Evolutionary conservation across 192 early-diverging fungal genomes (phyloP).

Genomic region (Spinellus fusiger): DNA sequence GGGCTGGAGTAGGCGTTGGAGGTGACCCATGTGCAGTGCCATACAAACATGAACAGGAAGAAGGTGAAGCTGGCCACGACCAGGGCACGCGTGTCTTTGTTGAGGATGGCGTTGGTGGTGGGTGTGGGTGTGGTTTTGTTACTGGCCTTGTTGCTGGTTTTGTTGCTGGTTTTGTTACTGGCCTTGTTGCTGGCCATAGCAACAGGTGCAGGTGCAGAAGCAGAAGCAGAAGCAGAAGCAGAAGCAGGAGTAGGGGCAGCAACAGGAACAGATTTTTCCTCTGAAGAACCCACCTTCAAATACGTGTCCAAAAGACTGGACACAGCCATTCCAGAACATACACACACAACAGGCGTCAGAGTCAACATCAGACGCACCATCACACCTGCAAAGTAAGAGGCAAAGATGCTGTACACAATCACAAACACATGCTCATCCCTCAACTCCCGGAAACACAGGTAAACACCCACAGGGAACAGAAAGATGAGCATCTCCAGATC

Average conservation of each 20-base stretch:
- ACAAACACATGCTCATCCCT: slow-evolving; percentile 97
- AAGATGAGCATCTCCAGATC: slow-evolving; percentile 96
- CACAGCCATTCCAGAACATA: slow-evolving; percentile 85
- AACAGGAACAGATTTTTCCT: not conserved
- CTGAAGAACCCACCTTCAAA: slow-evolving; percentile 47
- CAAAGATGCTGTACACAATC: slow-evolving; percentile 95
- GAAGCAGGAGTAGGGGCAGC: not conserved
- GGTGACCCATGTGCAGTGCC: slow-evolving; percentile 99
- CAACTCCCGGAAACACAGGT: slow-evolving; percentile 93
- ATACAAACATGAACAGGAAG: slow-evolving; percentile 79
- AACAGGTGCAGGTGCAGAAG: not conserved
- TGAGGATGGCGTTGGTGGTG: slow-evolving; percentile 31
- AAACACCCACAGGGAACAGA: slow-evolving; percentile 95
- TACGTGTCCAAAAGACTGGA: slow-evolving; percentile 86
- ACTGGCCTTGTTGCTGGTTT: not conserved
- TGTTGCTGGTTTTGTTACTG: not conserved
- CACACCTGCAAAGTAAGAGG: slow-evolving; percentile 98
- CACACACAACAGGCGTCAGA: slow-evolving; percentile 95
- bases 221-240: not conserved
- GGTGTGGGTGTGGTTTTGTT: not conserved
- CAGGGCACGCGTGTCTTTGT: slow-evolving; percentile 45
- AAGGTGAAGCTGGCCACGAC: slow-evolving; percentile 64
- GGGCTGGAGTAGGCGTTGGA: slow-evolving; percentile 97
- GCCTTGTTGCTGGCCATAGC: not conserved
- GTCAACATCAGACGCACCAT: slow-evolving; percentile 99